phyloP scores from a whole-genome alignment of 2,329 filamentous ascomycete genomes.

The Fusarium guadeloupense region DNA sequence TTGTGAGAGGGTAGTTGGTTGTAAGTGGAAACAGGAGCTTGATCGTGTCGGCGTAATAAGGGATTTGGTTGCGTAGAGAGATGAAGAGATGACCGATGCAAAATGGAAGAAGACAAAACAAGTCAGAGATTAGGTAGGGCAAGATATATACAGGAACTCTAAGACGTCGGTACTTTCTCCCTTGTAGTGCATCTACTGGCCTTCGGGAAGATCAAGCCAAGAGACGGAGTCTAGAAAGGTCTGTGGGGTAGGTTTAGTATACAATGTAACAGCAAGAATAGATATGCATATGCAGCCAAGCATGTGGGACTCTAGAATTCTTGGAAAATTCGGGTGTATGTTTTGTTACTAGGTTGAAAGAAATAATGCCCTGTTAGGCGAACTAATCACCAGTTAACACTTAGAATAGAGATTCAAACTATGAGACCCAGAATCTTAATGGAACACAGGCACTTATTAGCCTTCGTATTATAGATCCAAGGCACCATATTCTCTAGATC shows the following conservation, averaged over 20 bases:
- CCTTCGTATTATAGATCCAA: no score
- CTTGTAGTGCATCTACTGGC: background rate
- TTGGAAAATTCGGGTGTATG: background rate
- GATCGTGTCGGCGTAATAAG: background rate
- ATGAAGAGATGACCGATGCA: background rate
- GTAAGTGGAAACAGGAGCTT: background rate
- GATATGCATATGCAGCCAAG: background rate
- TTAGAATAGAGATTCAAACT: background rate
- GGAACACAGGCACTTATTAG: no score
- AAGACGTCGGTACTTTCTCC: background rate
- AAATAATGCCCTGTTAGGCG: no score
- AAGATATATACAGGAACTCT: background rate
- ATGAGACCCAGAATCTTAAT: no score
- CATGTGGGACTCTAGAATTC: background rate
- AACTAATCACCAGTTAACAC: no score
- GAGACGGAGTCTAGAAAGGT: background rate
- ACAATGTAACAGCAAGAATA: background rate
- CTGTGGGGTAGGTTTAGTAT: background rate
- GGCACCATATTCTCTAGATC: no score
- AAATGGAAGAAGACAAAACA: background rate
- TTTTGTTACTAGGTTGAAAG: background rate
- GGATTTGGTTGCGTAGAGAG: background rate
- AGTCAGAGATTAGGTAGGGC: background rate
- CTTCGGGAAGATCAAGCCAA: background rate
- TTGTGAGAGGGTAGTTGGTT: background rate